A percentile compares a stretch with the other conserved stretches of the same genome.
phyloP scores from a whole-genome alignment of 2,329 filamentous ascomycete genomes.

The Curvularia eragrostidis region DNA sequence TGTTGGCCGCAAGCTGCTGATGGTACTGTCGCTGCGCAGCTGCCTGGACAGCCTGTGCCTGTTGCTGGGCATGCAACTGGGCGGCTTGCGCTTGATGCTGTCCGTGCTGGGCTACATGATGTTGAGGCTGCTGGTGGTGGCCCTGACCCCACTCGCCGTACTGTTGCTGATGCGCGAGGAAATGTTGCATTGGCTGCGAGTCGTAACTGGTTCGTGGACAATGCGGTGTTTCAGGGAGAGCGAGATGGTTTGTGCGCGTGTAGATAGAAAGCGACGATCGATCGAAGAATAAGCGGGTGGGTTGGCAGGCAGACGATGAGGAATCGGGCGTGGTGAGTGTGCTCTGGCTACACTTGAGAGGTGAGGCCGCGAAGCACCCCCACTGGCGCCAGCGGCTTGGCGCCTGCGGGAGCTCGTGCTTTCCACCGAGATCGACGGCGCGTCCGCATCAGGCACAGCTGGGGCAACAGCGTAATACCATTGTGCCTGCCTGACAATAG shows the following conservation, averaged over 20 bases:
- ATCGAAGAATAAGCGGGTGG: conserved; percentile 19
- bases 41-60: conserved; percentile 57
- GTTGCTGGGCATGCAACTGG: conserved; percentile 55
- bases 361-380: conserved; percentile 35
- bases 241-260: conserved; percentile 7
- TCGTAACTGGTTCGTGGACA: conserved; percentile 17
- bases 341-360: conserved; percentile 33
- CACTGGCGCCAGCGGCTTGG: conserved; percentile 36
- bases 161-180: conserved; percentile 70
- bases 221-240: conserved; percentile 16
- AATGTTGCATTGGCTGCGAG: conserved; percentile 60
- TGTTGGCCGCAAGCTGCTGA: conserved; percentile 73
- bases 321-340: conserved; percentile 25
- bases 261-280: conserved; percentile 16
- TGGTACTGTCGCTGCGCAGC: conserved; percentile 65
- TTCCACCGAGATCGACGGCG: conserved; percentile 28
- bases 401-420: conserved; percentile 36
- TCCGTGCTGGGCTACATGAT: conserved; percentile 50
- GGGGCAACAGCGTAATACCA: conserved; percentile 17
- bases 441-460: conserved; percentile 22
- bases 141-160: conserved; percentile 60
- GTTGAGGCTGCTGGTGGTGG: conserved; percentile 51
- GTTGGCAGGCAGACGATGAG: conserved; percentile 18
- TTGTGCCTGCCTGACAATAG: background rate
- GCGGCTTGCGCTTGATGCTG: conserved; percentile 51